Evolutionary conservation across 345 rosid species (phyloP), one percentile per base, ranked within the genome.

Genomic region (Eucalyptus rudis): DNA sequence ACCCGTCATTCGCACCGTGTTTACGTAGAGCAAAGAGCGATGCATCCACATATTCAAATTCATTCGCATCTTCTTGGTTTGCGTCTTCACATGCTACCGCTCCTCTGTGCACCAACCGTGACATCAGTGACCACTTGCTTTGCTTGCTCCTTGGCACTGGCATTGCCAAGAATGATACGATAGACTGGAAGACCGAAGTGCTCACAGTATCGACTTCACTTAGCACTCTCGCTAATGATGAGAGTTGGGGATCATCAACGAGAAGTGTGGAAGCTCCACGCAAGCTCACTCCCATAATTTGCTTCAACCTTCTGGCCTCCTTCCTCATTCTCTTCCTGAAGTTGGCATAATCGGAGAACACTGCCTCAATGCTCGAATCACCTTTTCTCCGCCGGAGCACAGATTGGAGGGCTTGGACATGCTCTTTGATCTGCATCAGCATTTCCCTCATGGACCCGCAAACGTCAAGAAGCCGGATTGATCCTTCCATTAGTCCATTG

Each of bases 401-500:
- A 7, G 96, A 96, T 50, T 95, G 95, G 86, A 96, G 95, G 33
- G 87, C 92, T 54, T 90, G 96, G 86, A 92, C 91, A 43, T 91
- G 93, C 49, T 95, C 96, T 36, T 94, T 94, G 49, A 93, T 90
- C 87, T 91, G 92, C 56, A 92, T 87, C 91, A 95, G 87, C 79
- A 91, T 86, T 86, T 96, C 96, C 50, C 96, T 93, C 13, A 94
- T 90, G 64, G 90, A 90, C n/a, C 91, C 92, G 80, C 97, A 97
- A 47, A 92, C 88, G 85, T 97, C 99, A 29, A 96, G 86, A 52
- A 96, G 90, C 93, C 87, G 93, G 49, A 95, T 92, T 0, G 96
- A 96, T 49, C 91, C 95, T 87, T 96, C 98, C 90, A 96, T 86
- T 47, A 96, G 81, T 64, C 91, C 94, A 29, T 95, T 94, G 4